phyloP scores from a whole-genome alignment of 2,329 filamentous ascomycete genomes.

The Calonectria pauciramosa region DNA sequence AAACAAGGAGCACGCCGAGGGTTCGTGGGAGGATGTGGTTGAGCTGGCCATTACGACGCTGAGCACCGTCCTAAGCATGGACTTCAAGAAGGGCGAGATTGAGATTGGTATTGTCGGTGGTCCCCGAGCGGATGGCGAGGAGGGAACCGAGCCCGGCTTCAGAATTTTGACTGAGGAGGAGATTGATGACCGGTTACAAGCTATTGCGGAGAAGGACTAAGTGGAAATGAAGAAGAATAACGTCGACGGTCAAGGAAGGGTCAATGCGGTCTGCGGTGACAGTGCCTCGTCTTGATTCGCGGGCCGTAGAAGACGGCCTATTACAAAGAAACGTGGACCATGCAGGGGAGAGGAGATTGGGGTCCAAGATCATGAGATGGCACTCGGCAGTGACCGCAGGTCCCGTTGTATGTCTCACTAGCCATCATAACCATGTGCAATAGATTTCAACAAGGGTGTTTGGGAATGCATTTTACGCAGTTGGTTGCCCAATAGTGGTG shows the following conservation, averaged over 20 bases:
- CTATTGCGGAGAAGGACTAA: slow-evolving; percentile 99
- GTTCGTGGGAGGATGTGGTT: slow-evolving; percentile 96
- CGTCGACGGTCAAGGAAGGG: slow-evolving; percentile 24
- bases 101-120: slow-evolving; percentile 98
- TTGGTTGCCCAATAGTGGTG: slow-evolving; percentile 44
- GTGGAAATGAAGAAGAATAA: slow-evolving; percentile 40
- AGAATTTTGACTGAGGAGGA: slow-evolving; percentile 94
- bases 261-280: slow-evolving; percentile 29
- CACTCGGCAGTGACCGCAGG: slow-evolving; percentile 34
- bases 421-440: slow-evolving; percentile 45
- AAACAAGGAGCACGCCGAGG: slow-evolving; percentile 95
- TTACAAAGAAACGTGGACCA: slow-evolving; percentile 38
- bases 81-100: slow-evolving; percentile 99
- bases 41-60: slow-evolving; percentile 96
- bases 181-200: slow-evolving; percentile 97
- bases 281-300: slow-evolving; percentile 37
- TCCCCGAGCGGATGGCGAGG: slow-evolving; percentile 83
- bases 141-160: slow-evolving; percentile 85
- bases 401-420: slow-evolving; percentile 43
- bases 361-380: slow-evolving; percentile 34
- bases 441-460: slow-evolving; percentile 39
- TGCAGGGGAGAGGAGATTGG: slow-evolving; percentile 41
- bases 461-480: slow-evolving; percentile 41
- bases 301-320: slow-evolving; percentile 31
- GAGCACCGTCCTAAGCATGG: slow-evolving; percentile 96